Evolutionary conservation across 1,284 basidiomycete species (phyloP).

Genomic region (Pulveroboletus sp.): DNA sequence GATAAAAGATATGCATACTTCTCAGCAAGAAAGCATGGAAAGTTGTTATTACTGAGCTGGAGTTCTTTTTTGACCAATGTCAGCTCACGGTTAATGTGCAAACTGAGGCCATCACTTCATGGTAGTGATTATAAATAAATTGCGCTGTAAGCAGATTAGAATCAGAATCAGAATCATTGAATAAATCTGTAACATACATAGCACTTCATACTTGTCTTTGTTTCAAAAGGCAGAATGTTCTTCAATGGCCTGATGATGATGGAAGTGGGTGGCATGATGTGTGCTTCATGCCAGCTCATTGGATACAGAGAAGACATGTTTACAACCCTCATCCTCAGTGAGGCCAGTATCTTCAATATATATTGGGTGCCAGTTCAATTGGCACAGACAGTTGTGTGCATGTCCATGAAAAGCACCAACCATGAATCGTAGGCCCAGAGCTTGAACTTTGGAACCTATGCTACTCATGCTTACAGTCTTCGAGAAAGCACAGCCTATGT

Average conservation of each 20-base stretch:
- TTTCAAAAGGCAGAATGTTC: conserved; percentile 14
- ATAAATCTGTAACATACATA: neutral
- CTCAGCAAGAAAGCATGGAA: no score
- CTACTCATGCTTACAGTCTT: neutral
- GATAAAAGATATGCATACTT: no score
- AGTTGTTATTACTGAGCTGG: no score
- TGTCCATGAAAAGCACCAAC: conserved; percentile 34
- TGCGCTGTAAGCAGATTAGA: no score
- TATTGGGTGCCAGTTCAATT: conserved; percentile 2
- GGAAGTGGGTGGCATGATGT: neutral
- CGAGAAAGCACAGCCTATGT: conserved; percentile 9
- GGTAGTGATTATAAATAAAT: neutral
- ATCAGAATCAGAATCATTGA: no score
- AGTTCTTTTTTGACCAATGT: no score
- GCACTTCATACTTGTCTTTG: conserved; percentile 9
- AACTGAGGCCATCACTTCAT: neutral
- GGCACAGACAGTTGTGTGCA: conserved; percentile 24
- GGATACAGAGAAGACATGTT: conserved; percentile 10
- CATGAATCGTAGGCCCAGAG: conserved; percentile 4
- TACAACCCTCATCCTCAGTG: conserved; percentile 9
- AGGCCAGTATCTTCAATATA: conserved; percentile 2
- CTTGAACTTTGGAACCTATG: neutral
- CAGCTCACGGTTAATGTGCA: no score
- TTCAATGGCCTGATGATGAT: conserved; percentile 10
- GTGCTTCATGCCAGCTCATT: conserved; percentile 5